Evolutionary conservation across 2,329 filamentous ascomycete species (phyloP), one percentile per base, ranked within the genome.

Genomic region (Colletotrichum horii): DNA sequence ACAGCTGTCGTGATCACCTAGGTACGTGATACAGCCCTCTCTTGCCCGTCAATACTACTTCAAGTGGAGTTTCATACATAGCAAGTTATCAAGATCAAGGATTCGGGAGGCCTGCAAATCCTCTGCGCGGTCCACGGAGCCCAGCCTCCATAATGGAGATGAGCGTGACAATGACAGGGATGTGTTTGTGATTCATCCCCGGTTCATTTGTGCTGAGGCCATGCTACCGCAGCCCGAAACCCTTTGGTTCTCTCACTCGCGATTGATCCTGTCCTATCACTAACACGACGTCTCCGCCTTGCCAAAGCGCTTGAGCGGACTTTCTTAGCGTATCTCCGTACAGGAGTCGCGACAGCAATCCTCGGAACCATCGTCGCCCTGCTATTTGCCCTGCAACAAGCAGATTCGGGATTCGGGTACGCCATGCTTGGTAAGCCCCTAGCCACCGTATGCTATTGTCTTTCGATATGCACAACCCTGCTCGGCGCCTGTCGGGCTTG

Each of bases 281-380:
- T 72, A 30, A 75, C 73, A 70, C 61, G 56, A 36, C 66, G 65
- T 74, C 70, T 34, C 62, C 62, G 28, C 26, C 28, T 36, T 4
- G 6, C 22, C 19, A 66, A 79, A 95, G 94, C 94, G 48, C 89
- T 95, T 70, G 93, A 96, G 83, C 88, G 94, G 72, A 96, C 94
- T 22, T 96, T 93, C 80, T 89, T 96, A 22, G 93, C 89, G 34
- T 95, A 95, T 82, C 88, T 95, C 34, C 90, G 94, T 24, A 95
- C 93, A 3, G 94, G 93, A 0, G 84, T 94, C 48, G 88, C 90
- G n/a, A 86, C 95, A 52, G 92, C 93, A 16, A 93, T 94, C 84
- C 85, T 92, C 24, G 93, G 93, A 22, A 90, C 93, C 4, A 79
- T 91, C 4, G 88, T 93, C 32, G 91, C 93, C 0, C 94, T 95